Conservation (phyloP, 768 basidiomycete genomes). For the Pleurotus djamor region DNA sequence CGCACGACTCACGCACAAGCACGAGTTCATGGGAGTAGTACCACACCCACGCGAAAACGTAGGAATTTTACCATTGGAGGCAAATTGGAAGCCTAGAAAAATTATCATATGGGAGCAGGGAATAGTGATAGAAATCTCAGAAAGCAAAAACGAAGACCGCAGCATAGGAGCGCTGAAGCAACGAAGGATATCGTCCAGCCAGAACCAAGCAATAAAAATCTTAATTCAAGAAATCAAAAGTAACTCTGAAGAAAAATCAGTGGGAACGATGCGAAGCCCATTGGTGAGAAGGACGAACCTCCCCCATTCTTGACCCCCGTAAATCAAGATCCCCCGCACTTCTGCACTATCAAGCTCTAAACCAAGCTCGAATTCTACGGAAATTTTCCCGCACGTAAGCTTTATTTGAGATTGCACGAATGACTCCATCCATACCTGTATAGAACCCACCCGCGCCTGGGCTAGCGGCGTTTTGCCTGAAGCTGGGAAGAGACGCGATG, state of each 20-base stretch:
- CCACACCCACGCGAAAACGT: not conserved
- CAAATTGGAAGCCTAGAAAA: not conserved
- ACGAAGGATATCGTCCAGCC: too few species aligned
- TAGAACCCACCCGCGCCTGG: constrained; percentile 69
- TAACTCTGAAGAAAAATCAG: constrained; percentile 31
- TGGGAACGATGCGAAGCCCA: constrained; percentile 9
- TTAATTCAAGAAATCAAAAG: constrained; percentile 45
- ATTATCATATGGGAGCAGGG: not conserved
- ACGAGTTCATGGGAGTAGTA: not conserved
- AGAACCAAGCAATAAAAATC: not conserved
- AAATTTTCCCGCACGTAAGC: not conserved
- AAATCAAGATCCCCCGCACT: constrained; percentile 77
- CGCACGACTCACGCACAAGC: not conserved
- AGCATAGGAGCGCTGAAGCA: too few species aligned
- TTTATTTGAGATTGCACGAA: not conserved
- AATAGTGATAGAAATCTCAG: too few species aligned
- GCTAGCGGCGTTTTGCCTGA: constrained; percentile 66
- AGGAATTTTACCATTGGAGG: not conserved
- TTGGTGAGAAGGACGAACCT: constrained; percentile 41
- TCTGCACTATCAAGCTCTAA: constrained; percentile 85
- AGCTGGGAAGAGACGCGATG: constrained; percentile 72
- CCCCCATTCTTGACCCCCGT: constrained; percentile 79
- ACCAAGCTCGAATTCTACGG: constrained; percentile 77
- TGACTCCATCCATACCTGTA: constrained; percentile 48
- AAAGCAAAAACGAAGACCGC: too few species aligned